phyloP scores from a whole-genome alignment of 2,329 filamentous ascomycete genomes.

The Trichoderma oligosporum region DNA sequence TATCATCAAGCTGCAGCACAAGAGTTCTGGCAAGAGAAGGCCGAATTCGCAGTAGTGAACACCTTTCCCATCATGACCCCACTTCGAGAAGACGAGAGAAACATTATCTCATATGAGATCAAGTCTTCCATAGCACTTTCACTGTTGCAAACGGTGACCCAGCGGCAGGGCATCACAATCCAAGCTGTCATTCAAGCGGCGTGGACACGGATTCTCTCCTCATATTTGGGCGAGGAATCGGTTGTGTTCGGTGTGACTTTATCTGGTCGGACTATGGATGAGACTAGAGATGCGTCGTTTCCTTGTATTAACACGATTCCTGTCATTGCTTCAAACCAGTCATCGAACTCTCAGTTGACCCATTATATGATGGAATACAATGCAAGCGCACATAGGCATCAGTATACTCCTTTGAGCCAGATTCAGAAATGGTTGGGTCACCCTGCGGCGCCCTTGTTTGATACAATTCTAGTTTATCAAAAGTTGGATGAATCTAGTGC shows the following conservation, averaged over 20 bases:
- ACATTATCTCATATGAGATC: slow-evolving; percentile 34
- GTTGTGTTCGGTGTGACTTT: slow-evolving; percentile 79
- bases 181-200: slow-evolving; percentile 73
- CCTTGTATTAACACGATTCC: slow-evolving; percentile 83
- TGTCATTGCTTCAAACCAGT: slow-evolving; percentile 54
- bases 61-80: slow-evolving; percentile 76
- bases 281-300: slow-evolving; percentile 59
- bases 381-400: slow-evolving; percentile 60
- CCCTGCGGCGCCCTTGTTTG: slow-evolving; percentile 66
- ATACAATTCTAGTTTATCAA: slow-evolving; percentile 83
- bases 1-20: slow-evolving; percentile 35
- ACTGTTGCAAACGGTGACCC: slow-evolving; percentile 54
- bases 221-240: slow-evolving; percentile 69
- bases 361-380: slow-evolving; percentile 63
- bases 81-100: slow-evolving; percentile 39
- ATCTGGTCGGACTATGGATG: slow-evolving; percentile 65
- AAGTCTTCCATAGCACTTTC: slow-evolving; percentile 38
- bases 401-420: slow-evolving; percentile 65
- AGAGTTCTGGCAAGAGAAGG: slow-evolving; percentile 61
- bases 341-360: slow-evolving; percentile 56
- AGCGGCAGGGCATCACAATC: slow-evolving; percentile 60
- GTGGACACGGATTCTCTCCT: slow-evolving; percentile 71
- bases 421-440: slow-evolving; percentile 70
- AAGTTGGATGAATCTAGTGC: slow-evolving; percentile 42
- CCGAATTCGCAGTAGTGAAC: slow-evolving; percentile 54